Base-by-base conservation (phyloP, 2,329 filamentous ascomycete species). In the Pochonia chlamydosporia region DNA sequence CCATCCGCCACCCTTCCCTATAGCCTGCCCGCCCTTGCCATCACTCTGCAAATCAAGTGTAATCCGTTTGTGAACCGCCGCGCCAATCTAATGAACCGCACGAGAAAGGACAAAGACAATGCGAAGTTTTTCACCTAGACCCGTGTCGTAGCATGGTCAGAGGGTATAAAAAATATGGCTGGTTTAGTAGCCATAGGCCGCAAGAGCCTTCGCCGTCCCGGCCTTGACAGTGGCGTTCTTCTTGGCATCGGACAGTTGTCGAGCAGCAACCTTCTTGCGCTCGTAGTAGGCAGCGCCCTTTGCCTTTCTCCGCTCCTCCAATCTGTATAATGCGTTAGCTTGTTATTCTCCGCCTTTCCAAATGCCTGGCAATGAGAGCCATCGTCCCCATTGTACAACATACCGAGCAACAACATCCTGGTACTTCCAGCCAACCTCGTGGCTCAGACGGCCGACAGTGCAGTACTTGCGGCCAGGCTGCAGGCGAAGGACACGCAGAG, bases 351-450 rank as follows among this genome's bases (percentile, higher is more conserved):
- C 16, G 10, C 5, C 26, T 43, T 11, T 20, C n/a, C n/a, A n/a
- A n/a, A n/a, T n/a, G n/a, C n/a, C n/a, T n/a, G 18, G 10, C 9
- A 14, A 36, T n/a, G 42, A 35, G 14, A 14, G 6, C 16, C n/a
- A n/a, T 10, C 4, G 48, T 16, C 35, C 10, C n/a, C 11, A 18
- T 21, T 33, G 33, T n/a, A 46, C 28, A 53, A 87, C 90, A 68
- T 79, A 97, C 91, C 89, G 90, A 67, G 85, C 87, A 78, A 99
- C 93, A 69, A 99, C 91, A 72, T 96, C 92, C 83, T 96, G 88
- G 87, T 99, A 97, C 81, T 99, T 99, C 93, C 93, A 99, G 79
- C 93, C 93, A 69, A 97, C 93, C 81, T 99, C 93, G 77, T 96
- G 91, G 75, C 89, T 93, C 70, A 99, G 81, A 77, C 93, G 85